phyloP scores from a whole-genome alignment of 225 moss, liverwort and hornwort genomes.

The Physcomitrium patens region DNA sequence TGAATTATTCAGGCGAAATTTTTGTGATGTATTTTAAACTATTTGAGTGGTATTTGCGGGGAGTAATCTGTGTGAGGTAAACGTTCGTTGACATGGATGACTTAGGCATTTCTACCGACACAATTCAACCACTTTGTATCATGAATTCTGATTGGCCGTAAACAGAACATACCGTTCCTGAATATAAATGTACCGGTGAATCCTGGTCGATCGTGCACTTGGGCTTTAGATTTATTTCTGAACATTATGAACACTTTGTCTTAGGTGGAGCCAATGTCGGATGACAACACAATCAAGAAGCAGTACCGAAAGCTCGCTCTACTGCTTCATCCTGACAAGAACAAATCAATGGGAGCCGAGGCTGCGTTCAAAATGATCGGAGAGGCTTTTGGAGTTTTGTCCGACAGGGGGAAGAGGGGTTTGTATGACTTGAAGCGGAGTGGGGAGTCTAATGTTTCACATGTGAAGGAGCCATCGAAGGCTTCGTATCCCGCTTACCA shows the following conservation, averaged over 20 bases:
- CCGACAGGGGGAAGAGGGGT: slow-evolving; percentile 72
- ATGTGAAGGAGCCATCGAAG: slow-evolving; percentile 31
- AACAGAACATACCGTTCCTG: not conserved
- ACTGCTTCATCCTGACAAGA: slow-evolving; percentile 92
- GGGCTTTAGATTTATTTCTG: not conserved
- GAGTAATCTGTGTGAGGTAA: not conserved
- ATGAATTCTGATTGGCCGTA: not conserved
- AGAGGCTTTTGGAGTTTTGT: slow-evolving; percentile 81
- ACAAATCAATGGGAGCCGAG: slow-evolving; percentile 84
- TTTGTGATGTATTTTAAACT: not conserved
- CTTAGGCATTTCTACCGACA: not conserved
- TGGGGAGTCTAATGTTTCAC: slow-evolving; percentile 43
- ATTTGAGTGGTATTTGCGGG: not conserved
- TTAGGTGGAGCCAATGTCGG: slow-evolving; percentile 78
- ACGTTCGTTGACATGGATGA: not conserved
- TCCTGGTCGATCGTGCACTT: not conserved
- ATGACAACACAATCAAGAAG: slow-evolving; percentile 75
- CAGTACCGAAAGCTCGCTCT: slow-evolving; percentile 90
- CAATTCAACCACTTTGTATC: not conserved
- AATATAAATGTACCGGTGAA: not conserved
- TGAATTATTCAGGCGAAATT: not conserved
- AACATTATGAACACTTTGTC: slow-evolving; percentile 19
- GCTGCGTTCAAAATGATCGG: slow-evolving; percentile 93
- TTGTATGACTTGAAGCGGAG: slow-evolving; percentile 73
- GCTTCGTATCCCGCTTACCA: slow-evolving; percentile 42